phyloP scores from a whole-genome alignment of 331 rosid genomes.

The Malus hybrid region DNA sequence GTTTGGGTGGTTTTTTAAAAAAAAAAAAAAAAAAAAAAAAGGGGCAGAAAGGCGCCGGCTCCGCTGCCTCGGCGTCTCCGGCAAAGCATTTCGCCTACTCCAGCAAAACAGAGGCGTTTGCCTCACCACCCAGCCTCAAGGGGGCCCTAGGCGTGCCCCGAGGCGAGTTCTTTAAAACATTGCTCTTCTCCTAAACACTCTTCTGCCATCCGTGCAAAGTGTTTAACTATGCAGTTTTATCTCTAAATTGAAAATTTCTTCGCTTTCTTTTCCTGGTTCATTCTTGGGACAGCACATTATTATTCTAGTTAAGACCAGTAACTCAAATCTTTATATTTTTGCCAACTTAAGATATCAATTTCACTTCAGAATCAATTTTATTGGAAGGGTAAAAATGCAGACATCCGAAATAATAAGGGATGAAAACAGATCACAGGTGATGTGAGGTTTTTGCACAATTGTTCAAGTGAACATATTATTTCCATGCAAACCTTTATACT shows the following conservation, averaged over 20 bases:
- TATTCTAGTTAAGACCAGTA: not conserved
- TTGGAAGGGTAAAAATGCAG: not conserved
- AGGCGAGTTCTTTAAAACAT: too few species aligned
- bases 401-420: not conserved
- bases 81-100: too few species aligned
- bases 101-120: too few species aligned
- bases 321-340: not conserved
- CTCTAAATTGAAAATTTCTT: not conserved
- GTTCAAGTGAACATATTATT: not conserved
- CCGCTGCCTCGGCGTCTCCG: too few species aligned
- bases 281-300: not conserved
- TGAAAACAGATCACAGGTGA: not conserved
- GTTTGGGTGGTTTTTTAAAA: too few species aligned
- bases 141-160: too few species aligned
- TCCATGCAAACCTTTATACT: not conserved
- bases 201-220: not conserved
- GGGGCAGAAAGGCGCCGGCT: too few species aligned
- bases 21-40: too few species aligned
- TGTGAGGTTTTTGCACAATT: not conserved
- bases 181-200: not conserved
- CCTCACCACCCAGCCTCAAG: too few species aligned
- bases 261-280: not conserved
- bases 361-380: not conserved
- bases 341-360: not conserved
- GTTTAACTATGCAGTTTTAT: not conserved